Evolutionary conservation across 1,139 yeast genomes (phyloP), one percentile per base, ranked within the genome.

Genomic region (Saccharomyces pastorianus): DNA sequence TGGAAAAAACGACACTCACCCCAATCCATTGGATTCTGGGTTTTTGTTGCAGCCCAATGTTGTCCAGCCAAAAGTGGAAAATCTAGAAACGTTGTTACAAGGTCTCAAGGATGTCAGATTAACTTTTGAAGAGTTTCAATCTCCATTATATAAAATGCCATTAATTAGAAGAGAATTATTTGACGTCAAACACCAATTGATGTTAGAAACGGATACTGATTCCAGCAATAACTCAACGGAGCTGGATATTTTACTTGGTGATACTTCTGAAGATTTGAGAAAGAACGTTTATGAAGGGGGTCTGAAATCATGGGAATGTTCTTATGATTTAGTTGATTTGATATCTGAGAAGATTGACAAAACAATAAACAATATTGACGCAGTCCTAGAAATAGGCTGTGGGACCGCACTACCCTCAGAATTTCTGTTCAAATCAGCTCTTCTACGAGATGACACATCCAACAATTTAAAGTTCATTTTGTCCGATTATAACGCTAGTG

Each of bases 221-320:
- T 70, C 70, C 1, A 68, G 66, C 6, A 68, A 71, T 1, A 71
- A 67, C 28, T 59, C 62, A 11, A 71, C 65, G 23, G 77, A 75
- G 57, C 70, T 75, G 57, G 74, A 76, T 51, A 75, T 81, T 32
- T 69, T 82, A 53, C 73, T 82, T 31, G 84, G 82, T 26, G 75
- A 75, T 20, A 78, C 80, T 2, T 79, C 80, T 50, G 88, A 84
- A 58, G 97, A 91, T 68, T 74, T 90, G 57, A 78, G 84, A 56
- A 82, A 81, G 56, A 82, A 85, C 56, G 83, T 87, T 0, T 91
- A 91, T 67, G 98, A 91, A 71, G 98, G 98, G 23, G 98, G 98
- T 0, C 78, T 91, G 65, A 91, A 91, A 70, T 85, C 91, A 53
- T 91, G 98, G 98, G 98, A 91, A 66, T 91, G 97, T 63, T 83